phyloP scores from a whole-genome alignment of 192 early-diverging fungal species.

The Mycoemilia scoparia region DNA sequence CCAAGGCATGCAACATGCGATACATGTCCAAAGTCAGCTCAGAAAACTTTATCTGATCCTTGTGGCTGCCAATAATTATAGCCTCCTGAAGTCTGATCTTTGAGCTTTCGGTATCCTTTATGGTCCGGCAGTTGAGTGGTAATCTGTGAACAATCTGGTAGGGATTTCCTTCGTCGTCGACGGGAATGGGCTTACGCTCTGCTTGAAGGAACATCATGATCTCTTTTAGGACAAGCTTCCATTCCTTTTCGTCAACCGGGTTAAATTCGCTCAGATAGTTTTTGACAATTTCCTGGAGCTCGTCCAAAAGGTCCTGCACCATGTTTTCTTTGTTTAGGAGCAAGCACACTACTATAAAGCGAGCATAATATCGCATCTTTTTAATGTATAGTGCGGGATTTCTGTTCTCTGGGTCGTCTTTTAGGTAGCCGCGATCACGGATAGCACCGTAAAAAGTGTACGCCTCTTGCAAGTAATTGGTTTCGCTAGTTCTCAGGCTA shows the following conservation, averaged over 20 bases:
- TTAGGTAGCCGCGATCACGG: conserved; percentile 83
- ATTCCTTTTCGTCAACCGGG: conserved; percentile 77
- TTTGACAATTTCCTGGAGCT: conserved; percentile 66
- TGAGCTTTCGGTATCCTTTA: conserved; percentile 9
- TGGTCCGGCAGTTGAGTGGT: conserved; percentile 2
- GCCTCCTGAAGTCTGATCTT: conserved; percentile 68
- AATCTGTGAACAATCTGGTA: conserved; percentile 12
- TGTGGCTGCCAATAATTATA: conserved; percentile 86
- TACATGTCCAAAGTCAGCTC: conserved; percentile 95
- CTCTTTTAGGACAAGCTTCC: conserved; percentile 63
- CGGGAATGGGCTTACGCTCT: conserved; percentile 20
- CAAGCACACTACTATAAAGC: conserved; percentile 78
- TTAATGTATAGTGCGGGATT: conserved; percentile 89
- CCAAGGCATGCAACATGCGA: conserved; percentile 86
- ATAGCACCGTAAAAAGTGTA: conserved; percentile 95
- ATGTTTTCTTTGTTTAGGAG: conserved; percentile 53
- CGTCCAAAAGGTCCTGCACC: conserved; percentile 66
- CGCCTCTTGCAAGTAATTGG: conserved; percentile 87
- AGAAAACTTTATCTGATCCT: conserved; percentile 93
- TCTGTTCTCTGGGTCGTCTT: conserved; percentile 80
- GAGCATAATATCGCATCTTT: conserved; percentile 91
- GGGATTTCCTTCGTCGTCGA: conserved; percentile 7
- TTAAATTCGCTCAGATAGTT: conserved; percentile 75
- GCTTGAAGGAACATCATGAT: conserved; percentile 74
- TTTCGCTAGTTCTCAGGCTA: conserved; percentile 85